phyloP scores from a whole-genome alignment of 805 yeast genomes.

The Huiozyma naganishii region DNA sequence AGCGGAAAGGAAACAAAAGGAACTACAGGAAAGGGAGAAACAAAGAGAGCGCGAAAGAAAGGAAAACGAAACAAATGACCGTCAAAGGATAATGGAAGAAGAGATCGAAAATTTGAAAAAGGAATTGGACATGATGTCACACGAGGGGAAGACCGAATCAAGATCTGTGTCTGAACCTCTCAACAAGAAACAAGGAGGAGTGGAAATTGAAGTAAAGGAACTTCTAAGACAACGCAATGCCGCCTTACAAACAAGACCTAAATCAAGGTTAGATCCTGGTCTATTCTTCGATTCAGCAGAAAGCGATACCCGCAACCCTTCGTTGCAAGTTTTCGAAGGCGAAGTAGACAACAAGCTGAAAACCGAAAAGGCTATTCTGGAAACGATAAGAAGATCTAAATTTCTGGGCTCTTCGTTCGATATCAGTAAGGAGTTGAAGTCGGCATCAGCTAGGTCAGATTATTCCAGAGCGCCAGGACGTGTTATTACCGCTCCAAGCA shows the following conservation, averaged over 20 bases:
- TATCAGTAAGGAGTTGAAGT: constrained; percentile 23
- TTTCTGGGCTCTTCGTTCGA: constrained; percentile 35
- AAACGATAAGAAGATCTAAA: constrained; percentile 35
- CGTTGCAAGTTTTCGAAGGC: constrained; percentile 4
- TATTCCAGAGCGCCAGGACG: neutral
- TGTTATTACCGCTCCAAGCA: neutral
- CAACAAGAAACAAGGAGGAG: constrained; percentile 10
- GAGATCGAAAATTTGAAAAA: constrained; percentile 14
- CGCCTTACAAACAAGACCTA: constrained; percentile 33
- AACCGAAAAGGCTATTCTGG: constrained; percentile 28
- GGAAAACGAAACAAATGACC: constrained; percentile 15
- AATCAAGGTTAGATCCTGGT: constrained; percentile 36
- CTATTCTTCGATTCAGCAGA: constrained; percentile 19
- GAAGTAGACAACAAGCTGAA: constrained; percentile 10
- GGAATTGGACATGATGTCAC: constrained; percentile 8
- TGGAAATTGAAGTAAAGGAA: constrained; percentile 21
- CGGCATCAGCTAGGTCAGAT: constrained; percentile 5
- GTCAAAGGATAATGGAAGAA: constrained; percentile 22
- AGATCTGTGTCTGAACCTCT: constrained; percentile 34
- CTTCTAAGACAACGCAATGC: constrained; percentile 29
- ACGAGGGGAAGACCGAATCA: constrained; percentile 8
- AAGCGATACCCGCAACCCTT: neutral
- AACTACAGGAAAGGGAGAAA: constrained; percentile 16
- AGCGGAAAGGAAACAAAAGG: constrained; percentile 26
- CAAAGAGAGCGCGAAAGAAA: constrained; percentile 13